Evolutionary conservation across 2,329 filamentous ascomycete species (phyloP).

Genomic region (Myrmaecium sp.): DNA sequence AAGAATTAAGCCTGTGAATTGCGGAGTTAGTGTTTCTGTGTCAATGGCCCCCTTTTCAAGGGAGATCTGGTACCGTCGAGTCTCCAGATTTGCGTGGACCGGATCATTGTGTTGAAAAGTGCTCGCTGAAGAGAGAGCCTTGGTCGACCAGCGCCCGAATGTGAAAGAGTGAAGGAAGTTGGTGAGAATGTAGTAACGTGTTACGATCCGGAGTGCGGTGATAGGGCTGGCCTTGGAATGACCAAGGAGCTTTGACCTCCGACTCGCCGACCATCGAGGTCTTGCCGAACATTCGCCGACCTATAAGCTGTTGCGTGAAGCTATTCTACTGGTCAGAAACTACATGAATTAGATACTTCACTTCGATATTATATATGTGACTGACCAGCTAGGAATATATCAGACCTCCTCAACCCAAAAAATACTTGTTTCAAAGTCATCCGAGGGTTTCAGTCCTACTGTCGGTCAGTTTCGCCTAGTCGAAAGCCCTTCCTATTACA

Average conservation of each 20-base stretch:
- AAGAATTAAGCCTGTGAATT: constrained; percentile 63
- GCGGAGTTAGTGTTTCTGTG: too few relatives aligned
- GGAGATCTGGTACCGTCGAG: constrained; percentile 52
- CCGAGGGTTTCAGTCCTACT: too few relatives aligned
- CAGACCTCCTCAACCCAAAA: too few relatives aligned
- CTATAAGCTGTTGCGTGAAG: too few relatives aligned
- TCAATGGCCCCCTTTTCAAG: too few relatives aligned
- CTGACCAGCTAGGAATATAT: too few relatives aligned
- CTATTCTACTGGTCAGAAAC: too few relatives aligned
- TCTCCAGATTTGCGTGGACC: constrained; percentile 84
- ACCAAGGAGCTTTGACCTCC: constrained; percentile 2
- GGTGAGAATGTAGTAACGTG: constrained; percentile 1
- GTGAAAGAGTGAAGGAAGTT: constrained; percentile 1
- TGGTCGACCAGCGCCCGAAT: neutral
- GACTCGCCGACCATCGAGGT: neutral
- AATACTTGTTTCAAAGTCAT: too few relatives aligned
- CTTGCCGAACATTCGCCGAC: neutral
- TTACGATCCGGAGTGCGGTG: neutral
- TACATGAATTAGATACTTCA: too few relatives aligned
- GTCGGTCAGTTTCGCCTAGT: too few relatives aligned
- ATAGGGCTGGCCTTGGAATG: neutral
- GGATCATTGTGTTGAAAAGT: constrained; percentile 46
- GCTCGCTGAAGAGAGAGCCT: neutral
- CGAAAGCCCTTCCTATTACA: too few relatives aligned
- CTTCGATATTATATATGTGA: too few relatives aligned